Evolutionary conservation across 352 stramenopile species (phyloP).

Genomic region (Globisporangium alternatum): DNA sequence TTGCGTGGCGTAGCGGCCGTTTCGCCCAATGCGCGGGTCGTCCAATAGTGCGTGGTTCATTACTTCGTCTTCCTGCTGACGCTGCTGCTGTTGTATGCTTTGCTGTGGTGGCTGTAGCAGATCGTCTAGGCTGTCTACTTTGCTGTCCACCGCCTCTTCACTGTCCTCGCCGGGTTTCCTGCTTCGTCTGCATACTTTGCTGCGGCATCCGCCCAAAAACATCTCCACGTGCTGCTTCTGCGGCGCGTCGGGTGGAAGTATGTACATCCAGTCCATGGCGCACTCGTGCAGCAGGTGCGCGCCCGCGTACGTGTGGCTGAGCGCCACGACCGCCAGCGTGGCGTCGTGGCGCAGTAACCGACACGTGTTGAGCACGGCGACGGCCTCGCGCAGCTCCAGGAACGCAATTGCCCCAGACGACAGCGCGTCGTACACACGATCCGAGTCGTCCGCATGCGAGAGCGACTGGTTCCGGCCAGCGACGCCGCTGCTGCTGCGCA

Average conservation of each 20-base stretch:
- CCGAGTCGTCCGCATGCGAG: not conserved
- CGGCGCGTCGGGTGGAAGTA: slow-evolving; percentile 15
- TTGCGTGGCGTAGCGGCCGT: slow-evolving; percentile 26
- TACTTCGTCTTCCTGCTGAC: not conserved
- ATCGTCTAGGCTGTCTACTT: not conserved
- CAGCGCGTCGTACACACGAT: slow-evolving; percentile 22
- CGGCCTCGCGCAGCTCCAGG: slow-evolving; percentile 23
- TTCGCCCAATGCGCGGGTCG: slow-evolving; percentile 16
- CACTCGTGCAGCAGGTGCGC: slow-evolving; percentile 32
- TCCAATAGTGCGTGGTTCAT: slow-evolving; percentile 28
- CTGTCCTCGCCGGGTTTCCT: slow-evolving; percentile 22
- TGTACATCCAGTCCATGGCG: slow-evolving; percentile 30
- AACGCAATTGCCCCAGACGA: slow-evolving; percentile 26
- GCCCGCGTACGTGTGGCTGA: slow-evolving; percentile 26
- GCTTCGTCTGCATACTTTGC: slow-evolving; percentile 18
- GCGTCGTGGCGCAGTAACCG: slow-evolving; percentile 27
- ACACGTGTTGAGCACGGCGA: slow-evolving; percentile 28
- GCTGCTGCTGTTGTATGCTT: not conserved
- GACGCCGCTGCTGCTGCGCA: not conserved
- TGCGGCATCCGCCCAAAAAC: slow-evolving; percentile 2
- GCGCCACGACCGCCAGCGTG: slow-evolving; percentile 19
- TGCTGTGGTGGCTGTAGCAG: no score
- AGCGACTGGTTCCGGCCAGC: not conserved
- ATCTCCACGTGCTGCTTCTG: slow-evolving; percentile 13
- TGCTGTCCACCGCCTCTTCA: slow-evolving; percentile 15